Evolutionary conservation across 805 yeast genomes (phyloP), one percentile per base, ranked within the genome.

Genomic region (Brettanomyces bruxellensis): DNA sequence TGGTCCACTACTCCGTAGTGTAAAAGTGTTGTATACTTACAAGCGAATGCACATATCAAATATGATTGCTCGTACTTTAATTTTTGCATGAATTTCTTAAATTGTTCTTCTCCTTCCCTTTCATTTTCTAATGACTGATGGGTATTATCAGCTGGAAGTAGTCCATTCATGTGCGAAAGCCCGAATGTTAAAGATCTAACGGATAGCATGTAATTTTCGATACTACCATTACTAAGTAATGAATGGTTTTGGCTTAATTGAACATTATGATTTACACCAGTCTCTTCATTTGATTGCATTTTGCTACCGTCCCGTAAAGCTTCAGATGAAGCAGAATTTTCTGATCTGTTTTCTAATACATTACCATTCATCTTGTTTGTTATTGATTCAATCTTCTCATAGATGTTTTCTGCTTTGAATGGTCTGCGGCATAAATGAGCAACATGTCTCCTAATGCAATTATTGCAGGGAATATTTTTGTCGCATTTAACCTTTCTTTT

Each of bases 401-500:
- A 37, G 5, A 43, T 28, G 11, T 37, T 22, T 5, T 36, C 46
- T n/a, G 36, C 8, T 13, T 43, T 38, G 25, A 38, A 28, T 8
- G 50, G 47, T 9, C 55, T 51, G 8, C 51, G 49, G 34, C 59
- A 56, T 23, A 47, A 47, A 40, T 51, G 51, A 1, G 51, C 43
- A n/a, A 46, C 49, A 38, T 51, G 48, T 28, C 59, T 43, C 24
- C 49, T 47, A 7, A 50, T 40, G 43, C 61, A 57, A 25, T 51
- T 56, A 3, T 28, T 43, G 37, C 60, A 58, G 3, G 61, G 61
- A 4, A 55, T 45, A 7, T 49, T 46, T 49, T 57, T 57, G 44
- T 57, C 58, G 38, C 61, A 57, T 28, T 48, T 52, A 34, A 57
- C 59, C 25, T 57, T 57, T 25, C 61, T 45, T 14, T 45, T 38